These are phyloP conservation scores for Hymenoscyphus occultus DNA, from an alignment of 2,329 filamentous ascomycete genomes.

Conservation along the genomic window DNA sequence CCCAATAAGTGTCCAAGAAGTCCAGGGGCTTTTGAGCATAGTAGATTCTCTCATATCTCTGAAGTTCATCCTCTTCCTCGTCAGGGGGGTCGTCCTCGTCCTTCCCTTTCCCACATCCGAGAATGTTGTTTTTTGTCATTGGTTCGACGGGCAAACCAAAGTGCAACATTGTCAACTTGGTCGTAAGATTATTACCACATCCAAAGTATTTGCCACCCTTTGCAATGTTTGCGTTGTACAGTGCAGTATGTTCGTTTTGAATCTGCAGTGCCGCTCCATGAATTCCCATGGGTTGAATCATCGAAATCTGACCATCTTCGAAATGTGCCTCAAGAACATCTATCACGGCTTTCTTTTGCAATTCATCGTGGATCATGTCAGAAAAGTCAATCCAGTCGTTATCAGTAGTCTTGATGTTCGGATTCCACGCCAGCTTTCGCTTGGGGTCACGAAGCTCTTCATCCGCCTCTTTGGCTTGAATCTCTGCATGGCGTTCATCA, in stretches of 20 bases:
- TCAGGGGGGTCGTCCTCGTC: conserved; percentile 16
- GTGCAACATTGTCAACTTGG: conserved; percentile 34
- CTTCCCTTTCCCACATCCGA: conserved; percentile 10
- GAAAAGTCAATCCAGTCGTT: conserved; percentile 14
- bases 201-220: conserved; percentile 17
- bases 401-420: conserved; percentile 23
- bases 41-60: conserved; percentile 17
- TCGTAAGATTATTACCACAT: conserved; percentile 29
- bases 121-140: conserved; percentile 30
- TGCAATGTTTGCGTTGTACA: conserved; percentile 19
- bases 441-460: conserved; percentile 4
- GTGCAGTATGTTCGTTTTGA: conserved; percentile 20
- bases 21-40: conserved; percentile 31
- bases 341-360: conserved; percentile 9
- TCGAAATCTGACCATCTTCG: conserved; percentile 17
- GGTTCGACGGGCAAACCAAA: conserved; percentile 34
- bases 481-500: conserved; percentile 4
- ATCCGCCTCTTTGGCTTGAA: conserved; percentile 2
- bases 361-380: conserved; percentile 9
- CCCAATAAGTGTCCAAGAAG: conserved; percentile 32
- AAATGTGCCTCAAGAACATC: conserved; percentile 18
- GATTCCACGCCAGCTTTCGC: conserved; percentile 16
- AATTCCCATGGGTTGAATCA: conserved; percentile 17
- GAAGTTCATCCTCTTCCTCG: conserved; percentile 12
- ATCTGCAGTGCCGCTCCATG: conserved; percentile 19